Evolutionary conservation across 768 basidiomycete species (phyloP).

Genomic region (Clathrus columnatus): DNA sequence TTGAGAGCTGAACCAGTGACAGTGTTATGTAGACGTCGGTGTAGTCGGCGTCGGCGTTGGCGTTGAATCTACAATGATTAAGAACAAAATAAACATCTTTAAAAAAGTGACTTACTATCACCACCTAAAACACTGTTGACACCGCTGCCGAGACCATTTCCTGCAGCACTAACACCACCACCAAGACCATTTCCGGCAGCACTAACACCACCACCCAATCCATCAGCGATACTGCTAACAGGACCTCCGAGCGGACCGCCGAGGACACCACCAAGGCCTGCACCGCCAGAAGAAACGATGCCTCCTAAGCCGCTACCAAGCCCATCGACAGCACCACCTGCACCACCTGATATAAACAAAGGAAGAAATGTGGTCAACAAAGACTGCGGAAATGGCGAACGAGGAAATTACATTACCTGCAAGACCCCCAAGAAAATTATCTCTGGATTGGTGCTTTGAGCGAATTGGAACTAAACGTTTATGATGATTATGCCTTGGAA

Average conservation of each 20-base stretch:
- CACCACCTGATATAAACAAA: not conserved
- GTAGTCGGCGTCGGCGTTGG: not conserved
- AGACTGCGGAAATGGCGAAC: not conserved
- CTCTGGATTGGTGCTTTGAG: not conserved
- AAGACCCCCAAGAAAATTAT: not conserved
- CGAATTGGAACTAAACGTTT: not conserved
- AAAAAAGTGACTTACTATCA: not conserved
- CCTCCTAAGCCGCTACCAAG: not conserved
- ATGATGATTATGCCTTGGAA: not conserved
- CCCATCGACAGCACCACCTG: not conserved
- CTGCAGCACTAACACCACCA: slow-evolving; percentile 17
- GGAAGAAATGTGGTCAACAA: not conserved
- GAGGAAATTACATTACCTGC: not conserved
- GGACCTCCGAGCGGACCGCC: not conserved
- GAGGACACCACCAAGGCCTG: slow-evolving; percentile 17
- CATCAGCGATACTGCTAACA: not conserved
- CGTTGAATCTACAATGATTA: slow-evolving; percentile 5
- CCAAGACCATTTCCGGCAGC: slow-evolving; percentile 16
- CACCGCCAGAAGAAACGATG: not conserved
- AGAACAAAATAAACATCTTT: not conserved
- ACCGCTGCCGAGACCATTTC: not conserved
- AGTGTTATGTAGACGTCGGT: not conserved
- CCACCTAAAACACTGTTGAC: not conserved
- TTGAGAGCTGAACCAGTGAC: not conserved
- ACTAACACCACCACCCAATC: slow-evolving; percentile 15